These are phyloP conservation scores for Solanum dulcamara DNA, from an alignment of 257 asterid genomes.

Conservation along the genomic window DNA sequence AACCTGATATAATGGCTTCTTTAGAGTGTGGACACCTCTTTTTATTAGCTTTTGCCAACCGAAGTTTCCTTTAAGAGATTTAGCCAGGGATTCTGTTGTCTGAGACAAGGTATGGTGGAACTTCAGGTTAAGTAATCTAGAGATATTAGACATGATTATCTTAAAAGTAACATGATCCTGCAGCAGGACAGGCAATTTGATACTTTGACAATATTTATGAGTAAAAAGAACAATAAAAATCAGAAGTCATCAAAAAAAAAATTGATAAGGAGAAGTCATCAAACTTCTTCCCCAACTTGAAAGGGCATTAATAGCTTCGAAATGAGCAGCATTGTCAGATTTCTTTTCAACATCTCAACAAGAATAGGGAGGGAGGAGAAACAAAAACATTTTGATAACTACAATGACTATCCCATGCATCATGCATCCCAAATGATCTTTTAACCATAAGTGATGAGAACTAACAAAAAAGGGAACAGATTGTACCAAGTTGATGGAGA, in stretches of 20 bases:
- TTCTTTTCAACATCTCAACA: neutral
- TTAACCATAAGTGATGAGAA: neutral
- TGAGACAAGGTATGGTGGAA: slow-evolving; percentile 10
- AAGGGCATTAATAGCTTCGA: neutral
- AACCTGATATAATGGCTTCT: slow-evolving; percentile 74
- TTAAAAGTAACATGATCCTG: neutral
- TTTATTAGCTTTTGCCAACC: slow-evolving; percentile 83
- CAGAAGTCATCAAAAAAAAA: neutral
- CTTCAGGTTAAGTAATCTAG: neutral
- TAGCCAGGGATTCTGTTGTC: slow-evolving; percentile 45
- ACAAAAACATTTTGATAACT: neutral
- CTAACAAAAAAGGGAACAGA: neutral
- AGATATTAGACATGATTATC: neutral
- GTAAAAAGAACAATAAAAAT: neutral
- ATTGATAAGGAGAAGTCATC: neutral
- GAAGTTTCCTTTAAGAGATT: slow-evolving; percentile 20
- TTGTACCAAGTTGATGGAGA: neutral
- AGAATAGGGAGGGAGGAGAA: neutral
- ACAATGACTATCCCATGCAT: neutral
- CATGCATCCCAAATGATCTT: neutral
- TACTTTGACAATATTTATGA: neutral
- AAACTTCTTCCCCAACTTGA: neutral
- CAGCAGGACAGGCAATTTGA: neutral
- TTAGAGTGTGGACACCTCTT: slow-evolving; percentile 81
- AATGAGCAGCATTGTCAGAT: neutral